Evolutionary conservation across 192 early-diverging fungal genomes (phyloP).

Genomic region (Backusella australiensis): DNA sequence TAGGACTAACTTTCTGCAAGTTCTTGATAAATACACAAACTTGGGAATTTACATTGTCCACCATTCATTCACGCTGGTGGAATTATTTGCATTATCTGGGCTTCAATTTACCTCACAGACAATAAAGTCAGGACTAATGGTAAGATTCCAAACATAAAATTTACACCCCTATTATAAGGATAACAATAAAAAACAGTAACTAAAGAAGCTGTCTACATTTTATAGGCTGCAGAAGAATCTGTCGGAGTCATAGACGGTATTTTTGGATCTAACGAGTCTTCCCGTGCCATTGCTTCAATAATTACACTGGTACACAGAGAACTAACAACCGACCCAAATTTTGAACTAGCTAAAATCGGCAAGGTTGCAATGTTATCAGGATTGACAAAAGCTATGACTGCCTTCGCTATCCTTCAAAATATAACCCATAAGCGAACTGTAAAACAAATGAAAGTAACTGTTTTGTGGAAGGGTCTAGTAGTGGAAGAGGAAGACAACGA

Average conservation of each 20-base stretch:
- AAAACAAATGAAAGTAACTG: constrained; percentile 40
- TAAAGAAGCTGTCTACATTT: not conserved
- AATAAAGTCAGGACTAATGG: constrained; percentile 56
- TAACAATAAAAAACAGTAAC: not conserved
- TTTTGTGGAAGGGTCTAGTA: constrained; percentile 63
- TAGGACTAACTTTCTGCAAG: constrained; percentile 51
- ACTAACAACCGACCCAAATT: constrained; percentile 63
- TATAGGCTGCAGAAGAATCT: constrained; percentile 78
- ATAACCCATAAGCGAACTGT: constrained; percentile 65
- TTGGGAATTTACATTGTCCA: constrained; percentile 63
- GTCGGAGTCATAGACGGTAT: constrained; percentile 88
- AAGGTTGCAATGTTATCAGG: constrained; percentile 66
- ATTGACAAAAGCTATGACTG: constrained; percentile 78
- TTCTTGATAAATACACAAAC: constrained; percentile 63
- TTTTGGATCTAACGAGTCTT: constrained; percentile 96
- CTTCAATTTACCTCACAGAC: constrained; percentile 79
- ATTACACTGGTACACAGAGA: constrained; percentile 77
- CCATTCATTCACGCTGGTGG: constrained; percentile 70
- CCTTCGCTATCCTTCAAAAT: constrained; percentile 80
- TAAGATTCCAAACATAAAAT: not conserved
- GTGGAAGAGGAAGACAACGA: constrained; percentile 43
- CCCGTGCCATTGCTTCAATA: constrained; percentile 77
- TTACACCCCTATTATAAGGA: not conserved
- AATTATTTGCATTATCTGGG: constrained; percentile 72
- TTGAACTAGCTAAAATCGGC: constrained; percentile 59